Conservation (phyloP, 768 basidiomycete species). For the Lyophyllum atratum region DNA sequence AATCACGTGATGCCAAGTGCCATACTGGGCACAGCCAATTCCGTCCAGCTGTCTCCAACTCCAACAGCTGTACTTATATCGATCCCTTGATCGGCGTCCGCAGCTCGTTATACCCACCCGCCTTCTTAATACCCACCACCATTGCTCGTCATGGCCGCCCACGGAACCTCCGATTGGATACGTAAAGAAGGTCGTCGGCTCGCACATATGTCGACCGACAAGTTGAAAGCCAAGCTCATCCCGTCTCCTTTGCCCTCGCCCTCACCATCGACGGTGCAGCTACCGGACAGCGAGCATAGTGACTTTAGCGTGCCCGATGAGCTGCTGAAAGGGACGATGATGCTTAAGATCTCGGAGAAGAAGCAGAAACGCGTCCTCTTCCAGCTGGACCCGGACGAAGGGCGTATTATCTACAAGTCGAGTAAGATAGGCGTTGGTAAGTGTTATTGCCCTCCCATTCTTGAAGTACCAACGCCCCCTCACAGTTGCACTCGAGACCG, state of each 20-base stretch:
- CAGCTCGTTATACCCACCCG: no score
- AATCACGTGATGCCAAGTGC: no score
- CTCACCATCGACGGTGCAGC: neutral
- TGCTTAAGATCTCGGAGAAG: slow-evolving; percentile 82
- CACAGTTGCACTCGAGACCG: slow-evolving; percentile 80
- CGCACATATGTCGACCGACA: neutral
- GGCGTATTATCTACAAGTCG: slow-evolving; percentile 72
- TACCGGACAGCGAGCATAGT: neutral
- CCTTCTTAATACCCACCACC: neutral
- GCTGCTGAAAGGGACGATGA: slow-evolving; percentile 49
- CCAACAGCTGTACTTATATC: neutral
- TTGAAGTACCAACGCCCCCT: neutral
- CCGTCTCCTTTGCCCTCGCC: neutral
- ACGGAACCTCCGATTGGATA: neutral
- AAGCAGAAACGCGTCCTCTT: slow-evolving; percentile 70
- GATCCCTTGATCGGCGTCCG: neutral
- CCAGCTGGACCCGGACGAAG: slow-evolving; percentile 74
- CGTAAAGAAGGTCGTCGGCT: neutral
- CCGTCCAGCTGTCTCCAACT: no score
- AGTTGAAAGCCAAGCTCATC: neutral
- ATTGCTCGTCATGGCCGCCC: neutral
- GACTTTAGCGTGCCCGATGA: slow-evolving; percentile 9
- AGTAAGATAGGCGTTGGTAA: slow-evolving; percentile 59
- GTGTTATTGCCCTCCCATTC: slow-evolving; percentile 26
- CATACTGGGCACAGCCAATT: no score